Base-by-base conservation (phyloP, 1,284 basidiomycete species). In the Megacollybia platyphylla region DNA sequence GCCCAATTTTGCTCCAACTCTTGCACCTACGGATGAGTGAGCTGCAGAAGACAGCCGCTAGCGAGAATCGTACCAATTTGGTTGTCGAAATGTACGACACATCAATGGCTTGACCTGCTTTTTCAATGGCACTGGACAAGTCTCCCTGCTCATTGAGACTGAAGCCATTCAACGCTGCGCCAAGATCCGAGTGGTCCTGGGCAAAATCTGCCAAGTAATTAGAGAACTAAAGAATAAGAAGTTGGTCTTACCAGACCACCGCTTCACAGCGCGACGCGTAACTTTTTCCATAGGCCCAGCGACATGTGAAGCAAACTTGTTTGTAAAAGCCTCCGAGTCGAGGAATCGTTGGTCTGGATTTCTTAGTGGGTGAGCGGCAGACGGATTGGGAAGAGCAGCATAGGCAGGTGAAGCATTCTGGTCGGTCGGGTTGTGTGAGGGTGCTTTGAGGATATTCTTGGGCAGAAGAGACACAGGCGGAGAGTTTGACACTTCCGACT, bases 301-400 rank as follows among this genome's bases (percentile, higher is more conserved):
- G 47, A 99, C 69, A 63, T 98, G 96, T 41, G 80, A 80, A 38
- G 91, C 84, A 59, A 98, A 99, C 60, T 96, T 97, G 59, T 84
- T 81, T 3, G 96, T 99, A 61, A 99, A 98, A 2, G 81, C 77
- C 60, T 99, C 96, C 1, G 91, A 94, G 58, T 99, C 96, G 29
- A 88, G 68, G 64, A 98, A 99, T 10, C 93, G 79, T 57, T 91
- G 89, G 57, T 97, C 93, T 8, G 92, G 89, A 47, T 81, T 72
- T 42, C 88, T 79, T 20, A 97, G 65, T 3, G 90, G 85, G 51
- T 92, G 88, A 2, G 81, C 78, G 17, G 88, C 76, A 0, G 89
- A 86, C 1, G 96, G 93, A 45, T 85, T 86, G 0, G 96, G 91
- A 29, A 98, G 72, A 10, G 83, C 81, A 32, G 79, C 72, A 56